phyloP scores from a whole-genome alignment of 257 asterid genomes.

The Nicotiana paniculata region DNA sequence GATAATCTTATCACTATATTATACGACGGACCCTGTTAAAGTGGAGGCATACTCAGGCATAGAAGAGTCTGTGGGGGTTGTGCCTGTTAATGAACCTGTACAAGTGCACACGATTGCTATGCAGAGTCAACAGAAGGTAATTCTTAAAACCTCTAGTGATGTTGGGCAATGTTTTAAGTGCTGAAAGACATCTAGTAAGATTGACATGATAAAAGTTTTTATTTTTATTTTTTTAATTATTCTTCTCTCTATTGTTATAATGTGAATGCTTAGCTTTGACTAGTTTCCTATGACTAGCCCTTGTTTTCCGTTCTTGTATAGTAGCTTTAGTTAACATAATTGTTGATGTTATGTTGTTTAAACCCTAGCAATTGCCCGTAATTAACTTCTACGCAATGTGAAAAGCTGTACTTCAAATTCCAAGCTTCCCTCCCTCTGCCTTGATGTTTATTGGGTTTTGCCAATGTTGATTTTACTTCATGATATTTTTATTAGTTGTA shows the following conservation, averaged over 20 bases:
- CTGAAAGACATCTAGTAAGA: neutral
- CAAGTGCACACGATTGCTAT: slow-evolving; percentile 27
- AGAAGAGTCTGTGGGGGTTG: slow-evolving; percentile 22
- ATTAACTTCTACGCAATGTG: neutral
- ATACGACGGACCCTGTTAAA: slow-evolving; percentile 44
- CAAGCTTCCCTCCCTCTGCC: neutral
- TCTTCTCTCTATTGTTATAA: neutral
- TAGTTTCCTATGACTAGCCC: neutral
- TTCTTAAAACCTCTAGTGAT: neutral
- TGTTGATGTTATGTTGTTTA: neutral
- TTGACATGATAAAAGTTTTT: neutral
- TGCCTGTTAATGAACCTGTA: slow-evolving; percentile 28
- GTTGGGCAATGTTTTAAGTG: neutral
- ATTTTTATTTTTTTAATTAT: neutral
- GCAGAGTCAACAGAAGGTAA: slow-evolving; percentile 47
- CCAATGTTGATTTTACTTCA: too few species aligned
- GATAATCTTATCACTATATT: slow-evolving; percentile 67
- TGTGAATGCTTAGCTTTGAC: neutral
- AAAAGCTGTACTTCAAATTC: neutral
- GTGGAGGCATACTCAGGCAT: slow-evolving; percentile 46
- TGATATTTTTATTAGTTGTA: too few species aligned
- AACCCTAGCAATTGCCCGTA: neutral
- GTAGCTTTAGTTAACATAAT: neutral
- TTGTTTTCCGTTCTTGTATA: neutral
- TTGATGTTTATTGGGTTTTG: too few species aligned